Conservation (phyloP, 208 protist genomes). For the Entamoeba histolytica region DNA sequence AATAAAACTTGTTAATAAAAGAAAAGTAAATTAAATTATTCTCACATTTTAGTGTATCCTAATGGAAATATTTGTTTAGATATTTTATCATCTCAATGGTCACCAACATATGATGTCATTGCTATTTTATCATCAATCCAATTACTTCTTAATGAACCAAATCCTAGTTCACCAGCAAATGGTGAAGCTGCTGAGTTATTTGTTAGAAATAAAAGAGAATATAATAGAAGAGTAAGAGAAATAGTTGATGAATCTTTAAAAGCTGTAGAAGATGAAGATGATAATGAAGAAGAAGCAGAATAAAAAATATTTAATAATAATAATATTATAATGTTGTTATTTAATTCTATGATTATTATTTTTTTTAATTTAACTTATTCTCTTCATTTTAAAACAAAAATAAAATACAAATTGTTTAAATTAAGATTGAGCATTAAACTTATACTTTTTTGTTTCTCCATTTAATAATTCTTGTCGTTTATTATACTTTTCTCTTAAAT, state of each 20-base stretch:
- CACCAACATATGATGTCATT: slow-evolving; percentile 83
- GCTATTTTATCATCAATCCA: slow-evolving; percentile 94
- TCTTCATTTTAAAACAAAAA: too few relatives aligned
- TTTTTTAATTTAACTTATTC: too few relatives aligned
- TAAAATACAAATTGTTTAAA: too few relatives aligned
- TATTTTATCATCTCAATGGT: slow-evolving; percentile 80
- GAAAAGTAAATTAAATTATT: too few relatives aligned
- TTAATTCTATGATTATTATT: too few relatives aligned
- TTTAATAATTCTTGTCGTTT: neutral
- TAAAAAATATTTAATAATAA: too few relatives aligned
- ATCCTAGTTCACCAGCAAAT: slow-evolving; percentile 94
- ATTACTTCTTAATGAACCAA: slow-evolving; percentile 94
- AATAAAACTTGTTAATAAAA: too few relatives aligned
- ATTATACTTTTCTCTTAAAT: neutral
- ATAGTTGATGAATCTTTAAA: neutral
- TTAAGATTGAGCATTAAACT: neutral
- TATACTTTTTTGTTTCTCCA: neutral
- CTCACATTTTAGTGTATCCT: slow-evolving; percentile 55
- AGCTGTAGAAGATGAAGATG: neutral
- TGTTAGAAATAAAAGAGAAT: neutral
- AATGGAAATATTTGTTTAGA: slow-evolving; percentile 92
- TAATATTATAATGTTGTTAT: too few relatives aligned
- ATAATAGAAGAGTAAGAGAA: neutral
- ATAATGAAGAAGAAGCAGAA: too few relatives aligned
- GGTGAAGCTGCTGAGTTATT: slow-evolving; percentile 74